Evolutionary conservation across 2,329 filamentous ascomycete genomes (phyloP).

Genomic region (Aureobasidium namibiae): DNA sequence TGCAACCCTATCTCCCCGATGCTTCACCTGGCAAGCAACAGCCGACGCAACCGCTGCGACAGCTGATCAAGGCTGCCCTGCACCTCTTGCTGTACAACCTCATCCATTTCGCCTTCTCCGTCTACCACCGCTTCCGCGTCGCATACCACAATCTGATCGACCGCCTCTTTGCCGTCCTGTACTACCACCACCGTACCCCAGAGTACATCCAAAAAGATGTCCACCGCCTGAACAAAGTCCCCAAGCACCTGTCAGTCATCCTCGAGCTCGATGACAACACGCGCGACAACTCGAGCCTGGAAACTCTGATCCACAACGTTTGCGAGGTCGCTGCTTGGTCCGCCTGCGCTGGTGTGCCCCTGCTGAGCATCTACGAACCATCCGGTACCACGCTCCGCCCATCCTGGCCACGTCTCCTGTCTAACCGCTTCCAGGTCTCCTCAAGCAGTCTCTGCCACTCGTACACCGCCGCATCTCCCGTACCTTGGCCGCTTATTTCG

Average conservation of each 20-base stretch:
- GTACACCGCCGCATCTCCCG: constrained; percentile 70
- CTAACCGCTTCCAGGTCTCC: constrained; percentile 51
- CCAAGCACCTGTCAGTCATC: constrained; percentile 81
- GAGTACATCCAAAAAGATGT: constrained; percentile 88
- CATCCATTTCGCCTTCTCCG: constrained; percentile 74
- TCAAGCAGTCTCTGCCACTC: constrained; percentile 84
- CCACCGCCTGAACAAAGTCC: constrained; percentile 61
- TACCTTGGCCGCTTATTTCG: constrained; percentile 84
- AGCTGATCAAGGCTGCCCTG: constrained; percentile 47
- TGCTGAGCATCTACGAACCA: constrained; percentile 84
- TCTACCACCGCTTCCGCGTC: constrained; percentile 77
- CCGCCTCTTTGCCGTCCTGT: constrained; percentile 70
- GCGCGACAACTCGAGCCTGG: constrained; percentile 63
- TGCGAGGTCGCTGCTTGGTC: constrained; percentile 92
- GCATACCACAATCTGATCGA: constrained; percentile 71
- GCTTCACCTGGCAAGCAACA: neutral
- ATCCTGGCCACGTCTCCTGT: neutral
- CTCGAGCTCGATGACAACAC: constrained; percentile 64
- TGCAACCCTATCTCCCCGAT: constrained; percentile 27
- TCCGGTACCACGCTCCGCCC: constrained; percentile 54
- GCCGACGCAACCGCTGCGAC: constrained; percentile 12
- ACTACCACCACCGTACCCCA: constrained; percentile 93
- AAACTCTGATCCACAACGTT: constrained; percentile 79
- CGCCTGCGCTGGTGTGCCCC: constrained; percentile 76
- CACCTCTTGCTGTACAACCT: constrained; percentile 60